Evolutionary conservation across 345 rosid genomes (phyloP).

Genomic region (Citrus medica): DNA sequence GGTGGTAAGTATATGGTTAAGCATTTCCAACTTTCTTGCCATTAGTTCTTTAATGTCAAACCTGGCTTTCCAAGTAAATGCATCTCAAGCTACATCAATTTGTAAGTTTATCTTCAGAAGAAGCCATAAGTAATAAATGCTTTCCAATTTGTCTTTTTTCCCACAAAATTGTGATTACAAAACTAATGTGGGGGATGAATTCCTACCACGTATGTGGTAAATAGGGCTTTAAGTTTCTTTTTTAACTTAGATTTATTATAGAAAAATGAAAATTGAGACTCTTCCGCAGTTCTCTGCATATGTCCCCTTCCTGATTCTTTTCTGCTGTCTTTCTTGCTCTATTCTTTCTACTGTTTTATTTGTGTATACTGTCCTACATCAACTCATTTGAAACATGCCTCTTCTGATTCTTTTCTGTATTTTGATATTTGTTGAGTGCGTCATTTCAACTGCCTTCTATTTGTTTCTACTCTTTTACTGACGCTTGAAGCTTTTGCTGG

Average conservation of each 20-base stretch:
- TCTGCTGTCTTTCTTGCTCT: not conserved
- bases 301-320: not conserved
- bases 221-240: not conserved
- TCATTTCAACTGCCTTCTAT: too few species aligned
- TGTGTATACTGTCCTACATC: not conserved
- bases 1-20: slow-evolving; percentile 38
- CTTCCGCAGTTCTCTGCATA: not conserved
- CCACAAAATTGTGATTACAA: not conserved
- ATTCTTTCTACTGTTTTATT: not conserved
- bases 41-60: not conserved
- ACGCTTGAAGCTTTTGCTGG: too few species aligned
- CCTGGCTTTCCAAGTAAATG: slow-evolving; percentile 9
- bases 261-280: too few species aligned
- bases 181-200: not conserved
- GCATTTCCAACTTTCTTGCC: slow-evolving; percentile 6
- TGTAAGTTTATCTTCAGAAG: not conserved
- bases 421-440: too few species aligned
- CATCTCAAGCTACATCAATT: not conserved
- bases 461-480: too few species aligned
- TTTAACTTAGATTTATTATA: too few species aligned
- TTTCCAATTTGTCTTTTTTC: not conserved
- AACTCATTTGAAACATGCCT: too few species aligned
- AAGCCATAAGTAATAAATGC: not conserved
- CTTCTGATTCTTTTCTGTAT: too few species aligned
- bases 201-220: not conserved